These are phyloP conservation scores for Globisporangium emineosum DNA, from an alignment of 352 stramenopile species.

Conservation along the genomic window DNA sequence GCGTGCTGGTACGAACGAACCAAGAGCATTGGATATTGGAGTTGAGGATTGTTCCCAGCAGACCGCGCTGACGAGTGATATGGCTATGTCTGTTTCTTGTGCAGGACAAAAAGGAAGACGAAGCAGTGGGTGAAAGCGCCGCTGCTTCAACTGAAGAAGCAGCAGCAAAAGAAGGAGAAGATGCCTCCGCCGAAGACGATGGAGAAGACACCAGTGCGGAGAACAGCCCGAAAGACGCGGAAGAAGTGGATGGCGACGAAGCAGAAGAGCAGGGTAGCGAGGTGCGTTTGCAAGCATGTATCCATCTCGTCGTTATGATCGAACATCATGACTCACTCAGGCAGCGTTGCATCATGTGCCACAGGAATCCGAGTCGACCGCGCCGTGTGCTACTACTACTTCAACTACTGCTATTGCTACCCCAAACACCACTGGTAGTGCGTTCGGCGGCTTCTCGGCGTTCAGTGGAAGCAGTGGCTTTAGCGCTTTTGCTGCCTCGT, in stretches of 20 bases:
- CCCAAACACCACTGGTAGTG: constrained; percentile 31
- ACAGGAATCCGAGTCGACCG: constrained; percentile 3
- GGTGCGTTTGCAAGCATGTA: neutral
- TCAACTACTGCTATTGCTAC: constrained; percentile 2
- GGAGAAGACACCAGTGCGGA: constrained; percentile 19
- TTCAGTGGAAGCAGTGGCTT: constrained; percentile 56
- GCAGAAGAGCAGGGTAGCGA: neutral
- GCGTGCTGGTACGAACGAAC: constrained; percentile 42
- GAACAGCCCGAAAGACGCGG: constrained; percentile 16
- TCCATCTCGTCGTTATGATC: neutral
- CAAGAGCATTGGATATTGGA: no score
- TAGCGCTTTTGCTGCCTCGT: constrained; percentile 33
- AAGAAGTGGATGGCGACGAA: constrained; percentile 3
- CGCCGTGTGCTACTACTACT: neutral
- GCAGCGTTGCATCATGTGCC: neutral
- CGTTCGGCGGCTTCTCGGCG: constrained; percentile 46
- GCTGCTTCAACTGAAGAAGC: neutral
- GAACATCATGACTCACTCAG: constrained; percentile 2
- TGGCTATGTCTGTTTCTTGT: neutral
- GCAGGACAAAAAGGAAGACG: constrained; percentile 15
- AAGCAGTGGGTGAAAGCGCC: constrained; percentile 1
- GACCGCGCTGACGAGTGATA: no score
- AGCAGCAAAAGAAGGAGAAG: neutral
- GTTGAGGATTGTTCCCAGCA: no score
- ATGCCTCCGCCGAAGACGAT: constrained; percentile 5